These are phyloP conservation scores for Rhytidhysteron rufulum DNA, from an alignment of 2,329 filamentous ascomycete species.

Conservation along the genomic window DNA sequence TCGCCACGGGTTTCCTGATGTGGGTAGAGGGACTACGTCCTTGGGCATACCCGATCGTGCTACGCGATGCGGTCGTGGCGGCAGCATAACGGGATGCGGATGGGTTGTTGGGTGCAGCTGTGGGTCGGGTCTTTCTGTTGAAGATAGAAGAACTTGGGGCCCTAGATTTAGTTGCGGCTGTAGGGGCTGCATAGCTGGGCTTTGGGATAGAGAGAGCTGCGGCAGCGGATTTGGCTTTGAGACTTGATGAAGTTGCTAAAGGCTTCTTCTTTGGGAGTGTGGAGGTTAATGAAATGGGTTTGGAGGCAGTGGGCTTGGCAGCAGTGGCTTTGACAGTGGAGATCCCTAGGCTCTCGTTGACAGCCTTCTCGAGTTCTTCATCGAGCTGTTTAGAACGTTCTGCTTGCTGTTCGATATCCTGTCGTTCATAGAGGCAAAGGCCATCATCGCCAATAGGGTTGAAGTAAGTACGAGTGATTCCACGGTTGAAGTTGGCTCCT, in stretches of 20 bases:
- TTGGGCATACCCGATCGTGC: slow-evolving; percentile 80
- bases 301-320: slow-evolving; percentile 11
- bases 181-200: slow-evolving; percentile 37
- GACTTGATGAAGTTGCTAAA: slow-evolving; percentile 43
- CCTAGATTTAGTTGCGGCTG: slow-evolving; percentile 38
- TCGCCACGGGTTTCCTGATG: slow-evolving; percentile 33
- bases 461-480: slow-evolving; percentile 48
- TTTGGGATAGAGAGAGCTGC: slow-evolving; percentile 36
- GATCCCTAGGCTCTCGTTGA: slow-evolving; percentile 56
- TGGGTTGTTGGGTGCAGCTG: slow-evolving; percentile 39
- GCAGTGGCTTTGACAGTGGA: slow-evolving; percentile 46
- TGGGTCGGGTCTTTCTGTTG: slow-evolving; percentile 40
- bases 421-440: slow-evolving; percentile 58
- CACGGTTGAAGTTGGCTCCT: slow-evolving; percentile 51
- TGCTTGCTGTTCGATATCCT: slow-evolving; percentile 47
- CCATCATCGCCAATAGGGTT: slow-evolving; percentile 64
- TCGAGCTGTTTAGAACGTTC: slow-evolving; percentile 54
- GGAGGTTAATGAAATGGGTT: slow-evolving; percentile 22
- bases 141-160: slow-evolving; percentile 29
- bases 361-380: slow-evolving; percentile 62
- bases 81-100: slow-evolving; percentile 56
- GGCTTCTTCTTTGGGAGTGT: slow-evolving; percentile 14
- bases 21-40: slow-evolving; percentile 55
- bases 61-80: slow-evolving; percentile 67
- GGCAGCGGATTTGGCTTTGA: slow-evolving; percentile 51